Evolutionary conservation across 2,329 filamentous ascomycete genomes (phyloP).

Genomic region (Trichophyton schoenleinii): DNA sequence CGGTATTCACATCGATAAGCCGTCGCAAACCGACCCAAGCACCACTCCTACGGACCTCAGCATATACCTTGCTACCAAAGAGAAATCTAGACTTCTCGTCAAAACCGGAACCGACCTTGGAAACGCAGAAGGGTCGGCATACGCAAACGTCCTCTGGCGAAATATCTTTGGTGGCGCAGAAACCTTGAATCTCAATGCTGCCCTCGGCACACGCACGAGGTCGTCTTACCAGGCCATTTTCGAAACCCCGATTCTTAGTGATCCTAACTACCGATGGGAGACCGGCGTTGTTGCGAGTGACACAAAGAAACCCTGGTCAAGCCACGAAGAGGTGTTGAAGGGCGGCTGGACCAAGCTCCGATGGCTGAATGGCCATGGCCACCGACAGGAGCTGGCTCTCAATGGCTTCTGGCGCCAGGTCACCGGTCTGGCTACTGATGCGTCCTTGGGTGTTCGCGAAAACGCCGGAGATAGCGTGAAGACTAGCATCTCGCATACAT

Average conservation of each 20-base stretch:
- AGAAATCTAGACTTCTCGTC: constrained; percentile 71
- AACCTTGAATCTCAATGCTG: constrained; percentile 73
- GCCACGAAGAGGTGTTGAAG: constrained; percentile 78
- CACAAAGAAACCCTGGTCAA: constrained; percentile 83
- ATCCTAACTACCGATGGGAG: constrained; percentile 68
- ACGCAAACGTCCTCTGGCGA: constrained; percentile 71
- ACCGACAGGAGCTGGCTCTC: constrained; percentile 68
- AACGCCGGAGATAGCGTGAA: constrained; percentile 89
- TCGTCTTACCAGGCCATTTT: constrained; percentile 84
- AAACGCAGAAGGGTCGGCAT: constrained; percentile 86
- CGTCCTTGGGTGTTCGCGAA: constrained; percentile 66
- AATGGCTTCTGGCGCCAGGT: constrained; percentile 77
- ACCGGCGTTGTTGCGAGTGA: constrained; percentile 71
- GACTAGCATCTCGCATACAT: constrained; percentile 71
- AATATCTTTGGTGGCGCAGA: constrained; percentile 94
- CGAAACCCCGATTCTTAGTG: constrained; percentile 67
- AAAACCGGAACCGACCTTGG: constrained; percentile 93
- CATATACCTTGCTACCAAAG: constrained; percentile 62
- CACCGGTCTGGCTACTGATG: constrained; percentile 61
- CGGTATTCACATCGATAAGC: constrained; percentile 67
- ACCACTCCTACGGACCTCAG: constrained; percentile 67
- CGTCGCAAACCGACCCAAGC: constrained; percentile 54
- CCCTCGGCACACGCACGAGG: constrained; percentile 75
- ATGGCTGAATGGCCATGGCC: constrained; percentile 54
- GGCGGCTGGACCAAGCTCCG: constrained; percentile 64